phyloP scores from a whole-genome alignment of 2,329 filamentous ascomycete genomes.

The Penicillium hesseltinei region DNA sequence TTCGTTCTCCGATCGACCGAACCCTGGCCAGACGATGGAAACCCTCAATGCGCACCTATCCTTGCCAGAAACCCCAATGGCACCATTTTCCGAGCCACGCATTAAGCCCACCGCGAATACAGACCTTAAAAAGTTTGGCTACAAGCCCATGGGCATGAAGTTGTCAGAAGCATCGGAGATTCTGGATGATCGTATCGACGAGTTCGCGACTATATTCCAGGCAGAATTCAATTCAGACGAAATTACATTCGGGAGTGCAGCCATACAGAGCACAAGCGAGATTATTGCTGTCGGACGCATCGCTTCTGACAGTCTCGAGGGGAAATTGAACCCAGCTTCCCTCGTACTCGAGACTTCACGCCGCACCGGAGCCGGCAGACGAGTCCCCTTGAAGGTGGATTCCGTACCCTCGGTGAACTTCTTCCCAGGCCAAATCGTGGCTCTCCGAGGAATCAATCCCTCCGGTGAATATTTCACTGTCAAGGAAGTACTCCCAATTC shows the following conservation, averaged over 20 bases:
- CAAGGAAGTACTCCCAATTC: constrained; percentile 70
- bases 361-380: constrained; percentile 74
- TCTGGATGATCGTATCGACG: constrained; percentile 91
- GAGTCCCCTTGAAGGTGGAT: constrained; percentile 76
- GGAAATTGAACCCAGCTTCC: constrained; percentile 80
- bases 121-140: constrained; percentile 84
- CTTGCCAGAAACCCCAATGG: constrained; percentile 66
- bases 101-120: constrained; percentile 83
- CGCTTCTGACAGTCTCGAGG: constrained; percentile 79
- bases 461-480: constrained; percentile 81
- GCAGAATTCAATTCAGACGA: constrained; percentile 74
- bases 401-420: constrained; percentile 71
- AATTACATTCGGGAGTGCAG: constrained; percentile 80
- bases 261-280: constrained; percentile 77
- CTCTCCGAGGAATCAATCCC: constrained; percentile 80
- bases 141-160: constrained; percentile 94
- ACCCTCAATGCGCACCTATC: constrained; percentile 74
- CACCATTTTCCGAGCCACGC: constrained; percentile 70
- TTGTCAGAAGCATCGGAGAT: constrained; percentile 88
- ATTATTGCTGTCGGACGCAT: constrained; percentile 90
- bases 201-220: constrained; percentile 73
- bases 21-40: constrained; percentile 79
- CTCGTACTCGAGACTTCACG: constrained; percentile 86
- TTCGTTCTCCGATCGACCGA: constrained; percentile 71
- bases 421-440: constrained; percentile 93